Percentiles rank a stretch among this genome's conserved stretches.
phyloP scores from a whole-genome alignment of 208 protist genomes.

The Tritrichomonas musculus region DNA sequence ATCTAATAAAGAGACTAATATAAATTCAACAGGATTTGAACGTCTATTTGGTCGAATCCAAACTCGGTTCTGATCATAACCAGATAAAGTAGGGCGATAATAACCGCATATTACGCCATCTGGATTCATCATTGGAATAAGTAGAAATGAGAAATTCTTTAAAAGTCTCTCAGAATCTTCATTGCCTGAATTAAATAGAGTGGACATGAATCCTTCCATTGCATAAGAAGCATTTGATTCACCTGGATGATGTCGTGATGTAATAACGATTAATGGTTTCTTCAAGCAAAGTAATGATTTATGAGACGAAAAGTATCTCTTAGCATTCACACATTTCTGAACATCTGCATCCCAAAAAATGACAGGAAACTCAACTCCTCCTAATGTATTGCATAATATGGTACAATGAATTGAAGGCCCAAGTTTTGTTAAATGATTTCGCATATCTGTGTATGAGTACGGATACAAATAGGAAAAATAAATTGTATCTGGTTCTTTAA shows the following conservation, averaged over 20 bases:
- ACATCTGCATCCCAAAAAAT: slow-evolving; percentile 26
- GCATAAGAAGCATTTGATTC: slow-evolving; percentile 87
- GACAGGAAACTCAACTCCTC: not conserved
- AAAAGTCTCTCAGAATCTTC: not conserved
- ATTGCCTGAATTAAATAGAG: not conserved
- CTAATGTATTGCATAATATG: not conserved
- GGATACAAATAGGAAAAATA: slow-evolving; percentile 6
- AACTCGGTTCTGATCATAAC: not conserved
- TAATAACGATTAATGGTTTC: slow-evolving; percentile 63
- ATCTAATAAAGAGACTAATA: not conserved
- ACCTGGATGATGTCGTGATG: slow-evolving; percentile 87
- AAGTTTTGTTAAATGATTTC: not conserved
- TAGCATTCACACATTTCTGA: not conserved
- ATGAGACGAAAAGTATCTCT: not conserved
- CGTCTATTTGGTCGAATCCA: not conserved
- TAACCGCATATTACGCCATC: slow-evolving; percentile 29
- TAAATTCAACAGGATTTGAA: not conserved
- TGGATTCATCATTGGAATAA: slow-evolving; percentile 22
- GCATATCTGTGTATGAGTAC: not conserved
- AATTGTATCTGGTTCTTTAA: not conserved
- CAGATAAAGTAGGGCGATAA: not conserved
- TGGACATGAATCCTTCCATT: slow-evolving; percentile 66
- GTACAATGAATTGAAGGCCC: not conserved
- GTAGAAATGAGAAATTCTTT: not conserved
- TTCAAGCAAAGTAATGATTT: not conserved